A percentile compares a stretch with the other conserved stretches of the same genome.
Evolutionary conservation across 2,329 filamentous ascomycete species (phyloP).

Genomic region (Thelonectria discophora): DNA sequence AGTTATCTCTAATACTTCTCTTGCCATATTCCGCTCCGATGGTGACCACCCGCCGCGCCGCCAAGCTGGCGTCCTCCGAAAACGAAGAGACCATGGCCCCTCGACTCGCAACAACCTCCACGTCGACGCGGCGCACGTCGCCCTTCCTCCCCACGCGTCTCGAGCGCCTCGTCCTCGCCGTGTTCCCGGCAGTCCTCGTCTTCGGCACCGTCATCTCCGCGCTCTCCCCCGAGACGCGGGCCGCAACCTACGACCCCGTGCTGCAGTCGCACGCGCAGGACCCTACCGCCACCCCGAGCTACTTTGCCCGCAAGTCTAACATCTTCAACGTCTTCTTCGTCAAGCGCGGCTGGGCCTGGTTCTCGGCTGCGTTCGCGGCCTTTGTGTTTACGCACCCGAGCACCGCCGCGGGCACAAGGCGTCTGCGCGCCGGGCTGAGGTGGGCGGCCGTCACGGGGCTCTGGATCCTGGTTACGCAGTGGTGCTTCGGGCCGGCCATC

Average conservation of each 20-base stretch:
- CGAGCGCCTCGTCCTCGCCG: conserved; percentile 69
- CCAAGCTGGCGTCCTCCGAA: conserved; percentile 28
- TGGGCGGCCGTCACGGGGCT: conserved; percentile 77
- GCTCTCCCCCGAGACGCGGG: conserved; percentile 76
- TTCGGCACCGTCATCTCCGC: conserved; percentile 84
- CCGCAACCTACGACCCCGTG: conserved; percentile 67
- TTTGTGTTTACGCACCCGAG: conserved; percentile 76
- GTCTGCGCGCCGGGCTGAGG: conserved; percentile 67
- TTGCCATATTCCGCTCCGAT: conserved; percentile 28
- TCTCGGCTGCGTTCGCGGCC: conserved; percentile 75
- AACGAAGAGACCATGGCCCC: conserved; percentile 27
- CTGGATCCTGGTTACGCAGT: conserved; percentile 92
- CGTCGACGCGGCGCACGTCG: conserved; percentile 50
- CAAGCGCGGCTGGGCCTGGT: conserved; percentile 95
- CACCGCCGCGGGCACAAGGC: conserved; percentile 50
- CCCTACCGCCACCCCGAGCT: conserved; percentile 71
- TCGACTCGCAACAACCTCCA: conserved; percentile 9
- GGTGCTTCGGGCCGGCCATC: conserved; percentile 91
- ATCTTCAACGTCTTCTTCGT: conserved; percentile 93
- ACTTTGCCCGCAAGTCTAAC: conserved; percentile 95
- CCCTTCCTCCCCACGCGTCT: conserved; percentile 76
- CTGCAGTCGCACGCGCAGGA: conserved; percentile 70
- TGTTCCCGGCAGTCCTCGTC: conserved; percentile 82
- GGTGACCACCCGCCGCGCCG: conserved; percentile 42
- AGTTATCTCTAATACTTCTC: background rate